Base-by-base conservation (phyloP, 768 basidiomycete species). In the Lactarius deliciosus region DNA sequence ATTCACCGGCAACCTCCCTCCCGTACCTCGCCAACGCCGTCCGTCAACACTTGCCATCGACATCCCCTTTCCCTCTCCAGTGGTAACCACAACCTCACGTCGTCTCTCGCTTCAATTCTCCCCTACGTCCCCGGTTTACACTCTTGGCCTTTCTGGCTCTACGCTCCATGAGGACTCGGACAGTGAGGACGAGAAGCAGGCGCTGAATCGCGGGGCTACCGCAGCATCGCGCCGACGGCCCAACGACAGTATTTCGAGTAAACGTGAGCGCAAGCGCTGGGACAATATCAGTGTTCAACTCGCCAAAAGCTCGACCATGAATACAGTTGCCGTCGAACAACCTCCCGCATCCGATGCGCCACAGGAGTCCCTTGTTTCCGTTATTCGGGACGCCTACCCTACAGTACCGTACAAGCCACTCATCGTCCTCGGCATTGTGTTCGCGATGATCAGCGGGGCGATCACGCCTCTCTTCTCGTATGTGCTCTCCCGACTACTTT, bases 391-490 rank as follows among this genome's bases (percentile, higher is more conserved):
- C 8, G 80, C 89, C 66, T 88, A 86, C 74, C 90, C 89, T 2
- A 85, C 85, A 0, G 78, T 97, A 32, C 94, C 95, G 0, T 75
- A 83, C 73, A 97, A 96, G 72, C 80, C 81, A 5, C 69, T 92
- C 53, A 76, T 97, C 66, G 72, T 86, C 74, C 34, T 91, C 61
- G 95, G 95, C 20, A 79, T 96, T 30, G 2, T 86, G 64, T 73
- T 84, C n/a, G 88, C 89, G 64, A 69, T 94, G 50, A 76, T 84
- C 61, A 90, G 86, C 70, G 96, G 97, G 25, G 83, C 91, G 3
- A 86, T 91, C 81, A 97, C 94, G 0, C 96, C 97, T 3, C 65
- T 98, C 55, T 99, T 98, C 82, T 95, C 96, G 1, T 93, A 83
- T 80, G 83, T 95, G 69, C 87, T 97, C 72, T 91, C 94, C 10